These are phyloP conservation scores for Panicum miliaceum DNA, from an alignment of 176 grass and related monocot species.

Conservation along the genomic window DNA sequence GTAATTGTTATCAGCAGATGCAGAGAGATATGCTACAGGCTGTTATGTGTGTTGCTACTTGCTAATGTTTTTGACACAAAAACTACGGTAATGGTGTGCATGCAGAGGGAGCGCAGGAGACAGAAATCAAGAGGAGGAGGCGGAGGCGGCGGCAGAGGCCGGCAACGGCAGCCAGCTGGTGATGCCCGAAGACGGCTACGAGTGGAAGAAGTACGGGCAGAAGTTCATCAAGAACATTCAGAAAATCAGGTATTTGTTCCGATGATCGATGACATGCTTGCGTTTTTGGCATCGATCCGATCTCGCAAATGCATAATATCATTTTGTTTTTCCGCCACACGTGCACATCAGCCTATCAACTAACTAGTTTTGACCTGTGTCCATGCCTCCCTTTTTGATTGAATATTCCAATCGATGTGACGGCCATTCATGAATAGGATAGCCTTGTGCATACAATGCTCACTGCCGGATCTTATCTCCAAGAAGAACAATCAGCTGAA, in stretches of 20 bases:
- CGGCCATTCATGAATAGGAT: not conserved
- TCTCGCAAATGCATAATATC: not conserved
- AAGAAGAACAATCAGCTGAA: not conserved
- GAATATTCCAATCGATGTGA: slow-evolving; percentile 3
- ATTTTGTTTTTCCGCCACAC: not conserved
- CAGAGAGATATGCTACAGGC: not conserved
- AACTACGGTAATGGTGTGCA: not conserved
- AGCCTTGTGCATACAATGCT: not conserved
- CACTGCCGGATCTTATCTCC: slow-evolving; percentile 10
- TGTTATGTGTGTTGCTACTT: not conserved
- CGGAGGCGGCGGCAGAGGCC: not conserved
- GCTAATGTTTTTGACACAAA: not conserved
- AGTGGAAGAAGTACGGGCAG: slow-evolving; percentile 95
- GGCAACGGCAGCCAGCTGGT: slow-evolving; percentile 24
- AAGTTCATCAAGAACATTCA: slow-evolving; percentile 78
- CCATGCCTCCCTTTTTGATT: not conserved
- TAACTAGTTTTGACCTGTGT: slow-evolving; percentile 27
- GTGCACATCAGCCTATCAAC: not conserved
- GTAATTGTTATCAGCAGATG: not conserved
- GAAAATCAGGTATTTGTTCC: slow-evolving; percentile 53
- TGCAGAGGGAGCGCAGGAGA: not conserved
- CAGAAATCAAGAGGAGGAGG: not conserved
- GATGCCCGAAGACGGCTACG: slow-evolving; percentile 73
- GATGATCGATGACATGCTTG: not conserved
- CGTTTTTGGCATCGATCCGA: not conserved